phyloP scores from a whole-genome alignment of 345 rosid species.

The Turnera subulata region DNA sequence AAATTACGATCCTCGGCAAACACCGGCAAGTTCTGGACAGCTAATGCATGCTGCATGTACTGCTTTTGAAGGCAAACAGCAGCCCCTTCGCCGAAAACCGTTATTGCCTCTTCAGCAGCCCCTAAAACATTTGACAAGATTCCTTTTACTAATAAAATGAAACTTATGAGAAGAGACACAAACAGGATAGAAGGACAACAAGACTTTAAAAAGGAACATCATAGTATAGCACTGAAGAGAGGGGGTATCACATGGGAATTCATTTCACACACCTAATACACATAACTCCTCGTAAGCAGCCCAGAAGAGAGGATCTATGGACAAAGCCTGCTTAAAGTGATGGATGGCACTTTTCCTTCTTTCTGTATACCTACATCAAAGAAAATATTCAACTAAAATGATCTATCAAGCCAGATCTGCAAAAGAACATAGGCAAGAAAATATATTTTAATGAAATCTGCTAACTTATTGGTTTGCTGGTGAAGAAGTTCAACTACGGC shows the following conservation, averaged over 20 bases:
- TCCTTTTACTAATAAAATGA: neutral
- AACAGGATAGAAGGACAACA: neutral
- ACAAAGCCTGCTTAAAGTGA: constrained; percentile 81
- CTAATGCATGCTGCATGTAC: constrained; percentile 43
- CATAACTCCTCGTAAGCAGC: constrained; percentile 93
- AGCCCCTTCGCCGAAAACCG: constrained; percentile 89
- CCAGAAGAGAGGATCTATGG: constrained; percentile 91
- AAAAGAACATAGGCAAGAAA: neutral
- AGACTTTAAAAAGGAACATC: neutral
- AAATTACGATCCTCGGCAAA: constrained; percentile 59
- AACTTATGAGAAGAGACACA: constrained; percentile 5
- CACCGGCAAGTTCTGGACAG: constrained; percentile 37
- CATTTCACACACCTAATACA: constrained; percentile 57
- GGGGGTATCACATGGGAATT: neutral
- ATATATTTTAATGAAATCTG: neutral
- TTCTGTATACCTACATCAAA: constrained; percentile 77
- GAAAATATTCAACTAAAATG: constrained; percentile 4
- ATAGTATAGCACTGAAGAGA: constrained; percentile 4
- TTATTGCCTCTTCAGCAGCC: constrained; percentile 87
- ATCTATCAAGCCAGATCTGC: constrained; percentile 6
- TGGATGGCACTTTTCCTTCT: constrained; percentile 73
- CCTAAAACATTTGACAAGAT: constrained; percentile 36
- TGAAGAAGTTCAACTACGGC: neutral
- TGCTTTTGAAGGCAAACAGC: constrained; percentile 81
- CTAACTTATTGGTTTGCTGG: neutral